Evolutionary conservation across 345 rosid species (phyloP), one percentile per base, ranked within the genome.

Genomic region (Corchorus olitorius): DNA sequence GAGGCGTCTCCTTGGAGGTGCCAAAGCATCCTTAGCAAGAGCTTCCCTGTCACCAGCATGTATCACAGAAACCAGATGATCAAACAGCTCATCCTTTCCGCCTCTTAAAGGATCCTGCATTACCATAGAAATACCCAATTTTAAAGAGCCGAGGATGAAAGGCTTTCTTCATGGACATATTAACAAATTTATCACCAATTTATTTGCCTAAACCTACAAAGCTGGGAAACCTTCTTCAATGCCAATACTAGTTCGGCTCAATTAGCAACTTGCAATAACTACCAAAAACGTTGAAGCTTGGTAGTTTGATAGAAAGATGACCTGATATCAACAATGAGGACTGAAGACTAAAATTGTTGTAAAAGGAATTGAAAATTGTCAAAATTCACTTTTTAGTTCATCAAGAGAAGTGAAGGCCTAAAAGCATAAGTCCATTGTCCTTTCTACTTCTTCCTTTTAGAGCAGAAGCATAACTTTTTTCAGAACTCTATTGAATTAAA

Each of bases 91-190:
- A 62, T 96, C 98, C 81, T 87, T 80, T 56, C 99, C 98, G 0
- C 99, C 99, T 86, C 99, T 87, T 84, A 96, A 79, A 10, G 99
- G 99, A 88, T 93, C 99, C 99, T 95, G 83, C 53, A 72, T 27
- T 27, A 27, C 27, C 27, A 27, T 55, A 27, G 61, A 22, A 63
- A 39, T 17, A 17, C 6, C 52, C 12, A 0, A 52, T 16, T 52
- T 52, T 10, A 70, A 10, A 43, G 60, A 0, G 27, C 1, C 27
- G 58, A 19, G 22, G 22, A 50, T 50, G 34, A 0, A 52, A 50
- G 10, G 17, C 16, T 69, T 69, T 50, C 6, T 15, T 0, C 11
- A 69, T 49, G 22, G 3, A 27, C 37, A 10, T 65, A 19, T 65
- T 15, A 11, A 64, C 17, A 9, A 0, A 6, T 58, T 63, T 63